A percentile compares a stretch with the other conserved stretches of the same genome.
Conservation (phyloP, 169 alveolate species). For the Plasmodium inui region DNA sequence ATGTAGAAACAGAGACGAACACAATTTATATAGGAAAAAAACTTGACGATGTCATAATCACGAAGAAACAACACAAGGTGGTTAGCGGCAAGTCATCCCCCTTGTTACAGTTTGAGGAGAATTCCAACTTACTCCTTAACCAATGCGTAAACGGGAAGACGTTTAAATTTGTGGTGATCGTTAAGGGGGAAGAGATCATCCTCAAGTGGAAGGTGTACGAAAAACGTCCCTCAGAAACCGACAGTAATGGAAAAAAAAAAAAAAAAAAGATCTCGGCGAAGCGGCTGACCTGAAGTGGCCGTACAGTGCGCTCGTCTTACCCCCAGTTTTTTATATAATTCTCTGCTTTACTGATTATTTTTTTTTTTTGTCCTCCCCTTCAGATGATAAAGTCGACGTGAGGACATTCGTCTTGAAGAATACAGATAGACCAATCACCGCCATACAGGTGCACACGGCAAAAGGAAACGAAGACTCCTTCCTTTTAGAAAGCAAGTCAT, state of each 20-base stretch:
- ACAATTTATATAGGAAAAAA: neutral
- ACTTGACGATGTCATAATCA: neutral
- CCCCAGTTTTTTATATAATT: neutral
- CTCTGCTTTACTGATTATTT: neutral
- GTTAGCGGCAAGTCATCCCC: neutral
- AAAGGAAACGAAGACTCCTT: neutral
- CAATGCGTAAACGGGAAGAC: neutral
- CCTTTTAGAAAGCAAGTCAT: slow-evolving; percentile 8
- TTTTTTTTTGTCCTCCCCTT: neutral
- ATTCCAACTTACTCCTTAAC: neutral
- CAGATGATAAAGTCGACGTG: slow-evolving; percentile 4
- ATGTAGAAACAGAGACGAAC: neutral
- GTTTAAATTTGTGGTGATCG: neutral
- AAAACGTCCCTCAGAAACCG: neutral
- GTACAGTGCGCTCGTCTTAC: neutral
- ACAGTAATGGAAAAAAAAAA: neutral
- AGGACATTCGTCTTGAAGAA: neutral
- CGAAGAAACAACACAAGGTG: neutral
- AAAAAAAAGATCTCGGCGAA: neutral
- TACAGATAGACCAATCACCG: neutral
- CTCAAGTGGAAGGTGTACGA: slow-evolving; percentile 37
- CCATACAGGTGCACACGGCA: slow-evolving; percentile 25
- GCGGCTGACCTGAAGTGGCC: neutral
- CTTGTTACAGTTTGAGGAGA: neutral
- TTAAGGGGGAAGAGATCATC: neutral